These are phyloP conservation scores for Solanum rostratum DNA, from an alignment of 257 asterid genomes.

Conservation along the genomic window DNA sequence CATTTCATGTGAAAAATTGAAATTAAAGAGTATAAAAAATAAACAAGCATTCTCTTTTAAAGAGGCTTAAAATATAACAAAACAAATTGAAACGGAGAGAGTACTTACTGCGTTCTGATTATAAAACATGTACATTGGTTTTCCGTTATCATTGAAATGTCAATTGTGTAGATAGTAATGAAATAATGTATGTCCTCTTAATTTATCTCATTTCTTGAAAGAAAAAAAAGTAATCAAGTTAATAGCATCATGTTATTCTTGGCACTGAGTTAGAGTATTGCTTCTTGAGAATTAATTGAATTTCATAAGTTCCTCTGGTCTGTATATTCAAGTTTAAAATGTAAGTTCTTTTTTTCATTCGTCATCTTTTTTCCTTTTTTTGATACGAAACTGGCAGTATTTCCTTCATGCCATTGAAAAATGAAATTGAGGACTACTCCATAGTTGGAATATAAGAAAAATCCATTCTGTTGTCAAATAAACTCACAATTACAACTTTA, in stretches of 20 bases:
- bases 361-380: neutral
- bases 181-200: neutral
- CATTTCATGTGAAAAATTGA: neutral
- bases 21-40: neutral
- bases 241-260: neutral
- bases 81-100: neutral
- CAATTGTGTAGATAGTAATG: neutral
- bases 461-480: neutral
- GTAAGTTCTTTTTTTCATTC: neutral
- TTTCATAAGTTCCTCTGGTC: neutral
- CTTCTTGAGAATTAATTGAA: neutral
- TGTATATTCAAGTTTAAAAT: neutral
- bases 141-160: neutral
- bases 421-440: neutral
- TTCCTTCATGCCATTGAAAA: neutral
- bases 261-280: neutral
- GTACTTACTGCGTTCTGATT: neutral
- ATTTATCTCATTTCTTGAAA: neutral
- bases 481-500: neutral
- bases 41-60: no score
- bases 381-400: neutral
- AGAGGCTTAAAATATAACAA: neutral
- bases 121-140: neutral
- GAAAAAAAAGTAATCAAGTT: neutral
- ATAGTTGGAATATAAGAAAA: neutral